Evolutionary conservation across 768 basidiomycete genomes (phyloP), one percentile per base, ranked within the genome.

Genomic region (Auriscalpium microsporum): DNA sequence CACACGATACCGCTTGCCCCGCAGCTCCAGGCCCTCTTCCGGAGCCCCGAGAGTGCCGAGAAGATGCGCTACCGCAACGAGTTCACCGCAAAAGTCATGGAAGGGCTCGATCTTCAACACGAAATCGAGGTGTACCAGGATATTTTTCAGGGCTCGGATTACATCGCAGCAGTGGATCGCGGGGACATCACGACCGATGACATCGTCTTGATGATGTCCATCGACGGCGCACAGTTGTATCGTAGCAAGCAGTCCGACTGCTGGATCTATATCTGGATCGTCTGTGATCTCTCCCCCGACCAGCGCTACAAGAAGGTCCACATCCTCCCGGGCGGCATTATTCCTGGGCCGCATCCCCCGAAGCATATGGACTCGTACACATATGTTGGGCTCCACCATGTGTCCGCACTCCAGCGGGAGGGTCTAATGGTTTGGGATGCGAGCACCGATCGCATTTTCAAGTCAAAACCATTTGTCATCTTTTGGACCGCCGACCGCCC

Each of bases 201-300:
- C 40, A 67, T 68, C 1, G 49, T 72, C 9, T 55, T 76, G 1
- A 63, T 72, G 48, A 53, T 69, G 0, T 75, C 72, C 0, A 57
- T 74, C 16, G 69, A 78, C 50, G 72, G 75, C 0, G 68, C 70
- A 0, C 76, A 77, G 53, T 65, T 77, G 4, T 74, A 74, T 56
- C 50, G 54, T 11, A 62, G 62, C 60, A 75, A 74, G 57, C 45
- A 14, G 3, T 66, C 73, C 2, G 63, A 65, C 38, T 64, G 62
- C n/a, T 71, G 70, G 67, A 62, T 71, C 0, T 66, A 63, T 8
- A 72, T 75, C 0, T 74, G 71, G 71, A 51, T 76, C 1, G 47
- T 77, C 0, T 14, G 71, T 0, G 68, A 72, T 53, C 53, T 69
- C 7, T 36, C 52, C 0, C 75, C 71, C 0, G 61, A 65, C 28